Conservation (phyloP, 164 flowering plant species). For the Brasenia schreberi region DNA sequence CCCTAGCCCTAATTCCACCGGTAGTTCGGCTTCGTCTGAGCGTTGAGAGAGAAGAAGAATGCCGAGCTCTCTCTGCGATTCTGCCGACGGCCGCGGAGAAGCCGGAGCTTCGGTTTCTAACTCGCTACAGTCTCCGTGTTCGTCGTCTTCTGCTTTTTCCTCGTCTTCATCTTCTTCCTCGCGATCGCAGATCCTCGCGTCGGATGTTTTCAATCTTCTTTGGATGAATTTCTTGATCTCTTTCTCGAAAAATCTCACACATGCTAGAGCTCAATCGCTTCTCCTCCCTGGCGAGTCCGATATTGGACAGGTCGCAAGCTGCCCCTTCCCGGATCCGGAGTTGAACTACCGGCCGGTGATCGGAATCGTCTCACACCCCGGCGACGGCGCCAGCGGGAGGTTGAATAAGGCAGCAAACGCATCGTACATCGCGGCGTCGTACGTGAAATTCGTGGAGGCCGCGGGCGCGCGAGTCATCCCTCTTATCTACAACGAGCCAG, state of each 20-base stretch:
- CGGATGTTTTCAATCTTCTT: constrained; percentile 27
- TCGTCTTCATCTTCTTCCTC: constrained; percentile 6
- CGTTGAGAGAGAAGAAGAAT: background rate
- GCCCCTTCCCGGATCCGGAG: constrained; percentile 37
- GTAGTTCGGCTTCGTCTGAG: too few relatives aligned
- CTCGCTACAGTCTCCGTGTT: background rate
- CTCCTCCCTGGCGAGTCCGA: constrained; percentile 21
- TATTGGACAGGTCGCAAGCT: constrained; percentile 10
- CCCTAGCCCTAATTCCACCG: too few relatives aligned
- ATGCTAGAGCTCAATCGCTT: constrained; percentile 27
- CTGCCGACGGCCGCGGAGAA: background rate
- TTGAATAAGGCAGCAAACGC: constrained; percentile 46
- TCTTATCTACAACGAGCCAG: constrained; percentile 75
- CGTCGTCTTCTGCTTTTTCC: background rate
- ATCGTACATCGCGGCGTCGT: constrained; percentile 94
- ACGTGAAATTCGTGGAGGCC: constrained; percentile 86
- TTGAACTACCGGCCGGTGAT: constrained; percentile 75
- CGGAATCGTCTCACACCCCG: constrained; percentile 90
- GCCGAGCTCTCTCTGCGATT: background rate
- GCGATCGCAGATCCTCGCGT: constrained; percentile 4
- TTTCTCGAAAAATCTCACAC: constrained; percentile 20
- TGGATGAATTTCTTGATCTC: constrained; percentile 42
- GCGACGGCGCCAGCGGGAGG: constrained; percentile 93
- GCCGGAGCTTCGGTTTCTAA: background rate
- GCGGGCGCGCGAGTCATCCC: constrained; percentile 98